Conservation (phyloP, 345 rosid species). For the Fremontodendron californicum region DNA sequence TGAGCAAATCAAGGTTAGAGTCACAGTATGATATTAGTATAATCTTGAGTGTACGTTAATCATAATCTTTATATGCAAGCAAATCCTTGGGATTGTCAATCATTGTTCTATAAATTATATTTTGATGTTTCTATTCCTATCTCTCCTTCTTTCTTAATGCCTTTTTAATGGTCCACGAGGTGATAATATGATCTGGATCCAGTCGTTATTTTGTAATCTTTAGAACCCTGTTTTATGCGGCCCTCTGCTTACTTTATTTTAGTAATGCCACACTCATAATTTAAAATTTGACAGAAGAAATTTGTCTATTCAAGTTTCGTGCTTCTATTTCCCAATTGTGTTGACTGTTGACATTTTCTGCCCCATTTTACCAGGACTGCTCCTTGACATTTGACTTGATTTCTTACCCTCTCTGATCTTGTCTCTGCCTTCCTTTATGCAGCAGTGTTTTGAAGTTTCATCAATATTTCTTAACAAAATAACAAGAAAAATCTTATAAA, state of each 20-base stretch:
- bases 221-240: not conserved
- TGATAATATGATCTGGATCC: slow-evolving; percentile 8
- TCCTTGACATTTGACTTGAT: not conserved
- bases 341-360: no score
- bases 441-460: not conserved
- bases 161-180: slow-evolving; percentile 1
- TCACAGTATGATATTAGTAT: slow-evolving; percentile 1
- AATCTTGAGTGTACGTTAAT: not conserved
- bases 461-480: not conserved
- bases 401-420: not conserved
- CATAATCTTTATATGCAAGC: slow-evolving; percentile 2
- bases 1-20: slow-evolving; percentile 20
- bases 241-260: not conserved
- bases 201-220: slow-evolving; percentile 6
- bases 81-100: slow-evolving; percentile 23
- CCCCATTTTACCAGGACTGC: not conserved
- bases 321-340: no score
- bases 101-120: slow-evolving; percentile 23
- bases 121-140: slow-evolving; percentile 11
- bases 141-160: not conserved
- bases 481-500: not conserved
- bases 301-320: no score
- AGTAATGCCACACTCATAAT: no score
- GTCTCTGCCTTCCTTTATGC: not conserved
- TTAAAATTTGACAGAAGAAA: no score